phyloP scores from a whole-genome alignment of 306 rosid genomes.

The Acacia confusa region DNA sequence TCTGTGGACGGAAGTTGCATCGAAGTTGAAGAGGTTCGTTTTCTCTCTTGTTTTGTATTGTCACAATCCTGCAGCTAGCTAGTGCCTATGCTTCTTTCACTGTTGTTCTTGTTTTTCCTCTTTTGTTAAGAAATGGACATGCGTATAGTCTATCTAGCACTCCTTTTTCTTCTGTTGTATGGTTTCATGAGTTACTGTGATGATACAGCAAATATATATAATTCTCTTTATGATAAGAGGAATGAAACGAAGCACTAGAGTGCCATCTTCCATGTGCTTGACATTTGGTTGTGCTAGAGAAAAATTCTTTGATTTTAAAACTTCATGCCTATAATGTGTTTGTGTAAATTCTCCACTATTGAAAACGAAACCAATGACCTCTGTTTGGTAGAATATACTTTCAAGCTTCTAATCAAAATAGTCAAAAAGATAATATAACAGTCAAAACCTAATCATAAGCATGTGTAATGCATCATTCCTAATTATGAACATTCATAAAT shows the following conservation, averaged over 20 bases:
- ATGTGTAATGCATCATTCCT: slow-evolving; percentile 28
- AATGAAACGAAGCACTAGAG: neutral
- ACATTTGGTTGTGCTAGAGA: slow-evolving; percentile 28
- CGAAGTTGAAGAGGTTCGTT: slow-evolving; percentile 1
- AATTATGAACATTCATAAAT: no score
- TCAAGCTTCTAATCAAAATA: slow-evolving; percentile 28
- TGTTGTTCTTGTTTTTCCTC: neutral
- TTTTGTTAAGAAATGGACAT: neutral
- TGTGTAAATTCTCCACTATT: slow-evolving; percentile 41
- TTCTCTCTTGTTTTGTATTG: neutral
- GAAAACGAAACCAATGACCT: slow-evolving; percentile 34
- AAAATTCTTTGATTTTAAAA: slow-evolving; percentile 27
- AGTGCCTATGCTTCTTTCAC: slow-evolving; percentile 11
- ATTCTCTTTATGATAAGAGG: neutral
- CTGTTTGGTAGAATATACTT: slow-evolving; percentile 39
- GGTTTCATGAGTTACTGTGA: slow-evolving; percentile 32
- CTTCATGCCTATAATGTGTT: slow-evolving; percentile 33
- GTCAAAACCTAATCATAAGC: slow-evolving; percentile 42
- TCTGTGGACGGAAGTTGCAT: neutral
- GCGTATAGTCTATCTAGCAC: neutral
- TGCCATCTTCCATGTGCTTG: slow-evolving; percentile 8
- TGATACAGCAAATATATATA: neutral
- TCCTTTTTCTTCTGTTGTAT: slow-evolving; percentile 10
- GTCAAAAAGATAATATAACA: slow-evolving; percentile 26
- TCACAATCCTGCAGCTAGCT: neutral